These are phyloP conservation scores for Pythium folliculosum DNA, from an alignment of 352 stramenopile genomes.

Conservation along the genomic window DNA sequence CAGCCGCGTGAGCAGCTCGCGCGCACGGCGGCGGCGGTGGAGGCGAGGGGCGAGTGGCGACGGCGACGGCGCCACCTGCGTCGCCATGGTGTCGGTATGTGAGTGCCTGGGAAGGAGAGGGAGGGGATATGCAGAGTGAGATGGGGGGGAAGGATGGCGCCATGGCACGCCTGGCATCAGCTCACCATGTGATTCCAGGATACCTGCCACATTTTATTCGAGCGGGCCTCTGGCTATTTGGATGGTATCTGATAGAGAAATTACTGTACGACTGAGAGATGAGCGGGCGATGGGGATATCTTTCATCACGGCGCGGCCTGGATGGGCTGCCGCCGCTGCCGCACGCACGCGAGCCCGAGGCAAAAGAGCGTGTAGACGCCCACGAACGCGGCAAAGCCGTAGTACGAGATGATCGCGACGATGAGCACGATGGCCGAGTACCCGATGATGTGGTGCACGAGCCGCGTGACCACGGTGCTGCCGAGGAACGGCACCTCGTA, in stretches of 20 bases:
- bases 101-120: too few relatives aligned
- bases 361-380: slow-evolving; percentile 34
- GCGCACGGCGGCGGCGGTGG: not conserved
- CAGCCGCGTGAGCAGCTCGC: slow-evolving; percentile 5
- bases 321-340: not conserved
- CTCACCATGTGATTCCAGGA: not conserved
- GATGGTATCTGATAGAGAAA: not conserved
- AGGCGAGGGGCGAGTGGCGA: not conserved
- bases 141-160: not conserved
- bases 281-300: too few relatives aligned
- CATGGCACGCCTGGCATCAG: not conserved
- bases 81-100: not conserved
- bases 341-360: slow-evolving; percentile 20
- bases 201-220: not conserved
- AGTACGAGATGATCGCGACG: slow-evolving; percentile 51
- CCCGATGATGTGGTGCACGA: slow-evolving; percentile 43
- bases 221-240: not conserved
- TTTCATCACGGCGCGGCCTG: not conserved
- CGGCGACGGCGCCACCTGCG: not conserved
- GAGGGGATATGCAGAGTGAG: not conserved
- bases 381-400: slow-evolving; percentile 59
- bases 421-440: slow-evolving; percentile 55
- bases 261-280: not conserved
- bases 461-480: slow-evolving; percentile 35
- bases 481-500: slow-evolving; percentile 60